Conservation (phyloP, 305 asterid species). For the Fraxinus ornus region DNA sequence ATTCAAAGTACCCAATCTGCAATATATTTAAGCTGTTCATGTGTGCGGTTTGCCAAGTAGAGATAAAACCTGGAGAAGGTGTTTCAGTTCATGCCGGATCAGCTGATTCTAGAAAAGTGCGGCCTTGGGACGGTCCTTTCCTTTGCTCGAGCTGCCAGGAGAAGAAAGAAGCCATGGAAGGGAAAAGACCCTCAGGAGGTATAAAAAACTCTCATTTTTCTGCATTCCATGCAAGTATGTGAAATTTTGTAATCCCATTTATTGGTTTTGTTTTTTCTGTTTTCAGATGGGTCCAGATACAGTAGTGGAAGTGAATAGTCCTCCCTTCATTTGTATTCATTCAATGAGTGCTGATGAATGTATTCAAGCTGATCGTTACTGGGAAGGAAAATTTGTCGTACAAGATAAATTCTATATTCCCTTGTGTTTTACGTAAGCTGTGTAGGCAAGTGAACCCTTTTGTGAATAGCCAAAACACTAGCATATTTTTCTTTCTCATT, state of each 20-base stretch:
- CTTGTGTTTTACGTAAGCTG: constrained; percentile 24
- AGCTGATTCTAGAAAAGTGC: constrained; percentile 50
- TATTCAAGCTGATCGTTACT: constrained; percentile 22
- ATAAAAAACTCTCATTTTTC: constrained; percentile 15
- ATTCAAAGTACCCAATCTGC: constrained; percentile 83
- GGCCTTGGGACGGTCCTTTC: constrained; percentile 99
- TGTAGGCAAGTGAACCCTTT: constrained; percentile 40
- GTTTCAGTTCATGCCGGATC: constrained; percentile 73
- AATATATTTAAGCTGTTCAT: constrained; percentile 91
- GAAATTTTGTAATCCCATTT: constrained; percentile 7
- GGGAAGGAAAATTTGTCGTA: constrained; percentile 36
- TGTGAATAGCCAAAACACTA: constrained; percentile 44
- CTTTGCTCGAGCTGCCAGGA: constrained; percentile 92
- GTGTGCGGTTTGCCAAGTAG: constrained; percentile 95
- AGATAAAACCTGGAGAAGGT: constrained; percentile 93
- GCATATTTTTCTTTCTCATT: constrained; percentile 29
- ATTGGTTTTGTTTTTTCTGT: constrained; percentile 19
- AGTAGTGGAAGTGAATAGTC: constrained; percentile 78
- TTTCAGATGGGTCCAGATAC: constrained; percentile 65
- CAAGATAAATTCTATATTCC: constrained; percentile 21
- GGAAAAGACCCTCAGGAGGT: constrained; percentile 79
- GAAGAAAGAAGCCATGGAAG: constrained; percentile 99
- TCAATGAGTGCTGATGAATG: constrained; percentile 23
- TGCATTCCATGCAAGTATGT: constrained; percentile 11
- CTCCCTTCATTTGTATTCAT: constrained; percentile 10